Conservation (phyloP, 75 land plant species). For the Selaginella moellendorffii region DNA sequence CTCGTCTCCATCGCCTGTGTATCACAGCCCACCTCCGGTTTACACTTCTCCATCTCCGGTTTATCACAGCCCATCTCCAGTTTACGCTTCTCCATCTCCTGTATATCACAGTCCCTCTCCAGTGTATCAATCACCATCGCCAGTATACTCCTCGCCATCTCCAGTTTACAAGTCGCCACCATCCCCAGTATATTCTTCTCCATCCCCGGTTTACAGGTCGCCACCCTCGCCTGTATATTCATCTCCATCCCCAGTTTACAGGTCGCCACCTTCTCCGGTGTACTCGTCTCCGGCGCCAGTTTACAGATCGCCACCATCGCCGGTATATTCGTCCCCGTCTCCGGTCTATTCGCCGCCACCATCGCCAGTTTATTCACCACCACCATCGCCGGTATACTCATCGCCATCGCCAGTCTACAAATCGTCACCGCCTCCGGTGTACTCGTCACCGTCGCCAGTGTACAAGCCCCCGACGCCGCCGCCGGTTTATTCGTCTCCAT, state of each 20-base stretch:
- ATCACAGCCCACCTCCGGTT: not conserved
- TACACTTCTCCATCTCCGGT: not conserved
- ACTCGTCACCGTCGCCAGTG: not conserved
- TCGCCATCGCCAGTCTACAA: not conserved
- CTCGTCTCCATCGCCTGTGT: not conserved
- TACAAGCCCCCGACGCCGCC: no score
- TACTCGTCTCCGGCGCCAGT: not conserved
- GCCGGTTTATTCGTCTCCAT: no score
- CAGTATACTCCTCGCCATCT: not conserved
- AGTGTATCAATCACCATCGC: not conserved
- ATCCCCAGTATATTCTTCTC: not conserved
- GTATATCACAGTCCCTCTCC: not conserved
- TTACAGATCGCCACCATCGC: no score
- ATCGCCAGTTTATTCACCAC: no score
- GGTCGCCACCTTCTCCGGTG: no score
- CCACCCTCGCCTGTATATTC: no score
- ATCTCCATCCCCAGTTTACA: not conserved
- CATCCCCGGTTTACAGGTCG: not conserved
- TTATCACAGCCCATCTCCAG: not conserved
- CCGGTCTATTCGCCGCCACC: no score
- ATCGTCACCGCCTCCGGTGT: not conserved
- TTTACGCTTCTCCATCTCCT: not conserved
- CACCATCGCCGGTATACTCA: no score
- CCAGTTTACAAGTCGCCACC: not conserved
- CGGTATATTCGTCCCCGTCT: no score